Base-by-base conservation (phyloP, 2,329 filamentous ascomycete genomes). In the Ustulina deusta region DNA sequence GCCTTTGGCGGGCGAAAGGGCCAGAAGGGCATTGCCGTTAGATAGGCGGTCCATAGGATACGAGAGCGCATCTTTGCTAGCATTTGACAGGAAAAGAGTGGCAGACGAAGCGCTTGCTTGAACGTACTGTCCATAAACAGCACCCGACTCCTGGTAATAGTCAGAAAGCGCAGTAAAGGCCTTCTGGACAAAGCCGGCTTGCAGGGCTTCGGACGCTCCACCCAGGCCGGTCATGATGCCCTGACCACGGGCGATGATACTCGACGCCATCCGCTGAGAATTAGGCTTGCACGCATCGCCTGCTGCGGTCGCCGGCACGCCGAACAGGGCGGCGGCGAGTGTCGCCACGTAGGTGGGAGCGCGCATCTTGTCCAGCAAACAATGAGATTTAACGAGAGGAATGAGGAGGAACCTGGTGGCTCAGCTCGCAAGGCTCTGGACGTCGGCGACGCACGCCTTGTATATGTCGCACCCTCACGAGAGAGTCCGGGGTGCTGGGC, bases 31-130 rank as follows among this genome's bases (percentile, higher is more conserved):
- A 51, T 77, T 74, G 54, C 77, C 77, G 62, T 73, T 78, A 25
- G 72, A 74, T n/a, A 78, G 71, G 7, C 77, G 74, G 68, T 78
- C 77, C 69, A 79, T 46, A 2, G 77, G 76, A 66, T 77, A 78
- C 1, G 68, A 40, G 17, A 75, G 56, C 25, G 75, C 76, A 59
- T 76, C 72, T 27, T 71, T 36, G 17, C 68, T 74, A 13, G 76
- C 75, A 65, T 77, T 76, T 4, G 63, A 59, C 11, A 74, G 54
- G 70, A 77, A 78, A 1, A 69, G 74, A 25, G 62, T 67, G 22
- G 73, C 72, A 38, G 77, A 77, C 0, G 64, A 52, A 40, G 74
- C 75, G 69, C 77, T 79, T 40, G 54, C 32, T 22, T 22, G 59
- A 51, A 77, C 46, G 69, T 79, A 77, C 1, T 59, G 44, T n/a